Evolutionary conservation across 495 filamentous ascomycete species (phyloP), one percentile per base, ranked within the genome.

Genomic region (Penicillium ochrochloron): DNA sequence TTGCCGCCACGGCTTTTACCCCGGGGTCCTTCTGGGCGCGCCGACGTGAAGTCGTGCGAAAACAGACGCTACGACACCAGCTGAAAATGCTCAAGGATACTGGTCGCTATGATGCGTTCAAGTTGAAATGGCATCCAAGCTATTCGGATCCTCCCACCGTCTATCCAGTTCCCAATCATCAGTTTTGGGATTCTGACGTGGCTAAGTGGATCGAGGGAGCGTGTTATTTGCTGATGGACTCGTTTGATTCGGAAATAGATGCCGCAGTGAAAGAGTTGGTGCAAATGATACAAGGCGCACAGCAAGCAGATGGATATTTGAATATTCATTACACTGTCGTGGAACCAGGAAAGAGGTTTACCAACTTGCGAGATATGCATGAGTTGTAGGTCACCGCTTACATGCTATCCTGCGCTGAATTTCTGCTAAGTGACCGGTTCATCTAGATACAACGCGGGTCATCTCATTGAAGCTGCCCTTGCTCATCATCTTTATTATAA

Each of bases 141-240:
- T 86, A 87, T 65, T 72, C 71, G n/a, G 77, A 84, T 39, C 74
- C 76, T 59, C 75, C 75, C 10, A 75, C 73, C 1, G 67, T 77
- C 11, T 85, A 81, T 78, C 85, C 85, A 0, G 72, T 84, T 33
- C 83, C 84, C 0, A 79, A 80, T 35, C 83, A 84, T 50, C 73
- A 83, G 44, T 87, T 86, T 61, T 88, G 83, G 84, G 86, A 88
- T 63, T 85, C 82, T 33, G 86, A 88, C 70, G 75, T 88, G 14
- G 84, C 81, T 6, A 87, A 88, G 68, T 86, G 84, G 82, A 83
- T 87, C 46, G 86, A 88, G 71, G 84, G 82, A 7, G 85, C 85
- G 2, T 86, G 82, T 62, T 87, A 87, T 51, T 78, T 87, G 59
- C 71, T 86, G 11, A 63, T 63, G n/a, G 75, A 81, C 58, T 61